Conservation (phyloP, 768 basidiomycete genomes). For the Agaricus sinodeliciosus region DNA sequence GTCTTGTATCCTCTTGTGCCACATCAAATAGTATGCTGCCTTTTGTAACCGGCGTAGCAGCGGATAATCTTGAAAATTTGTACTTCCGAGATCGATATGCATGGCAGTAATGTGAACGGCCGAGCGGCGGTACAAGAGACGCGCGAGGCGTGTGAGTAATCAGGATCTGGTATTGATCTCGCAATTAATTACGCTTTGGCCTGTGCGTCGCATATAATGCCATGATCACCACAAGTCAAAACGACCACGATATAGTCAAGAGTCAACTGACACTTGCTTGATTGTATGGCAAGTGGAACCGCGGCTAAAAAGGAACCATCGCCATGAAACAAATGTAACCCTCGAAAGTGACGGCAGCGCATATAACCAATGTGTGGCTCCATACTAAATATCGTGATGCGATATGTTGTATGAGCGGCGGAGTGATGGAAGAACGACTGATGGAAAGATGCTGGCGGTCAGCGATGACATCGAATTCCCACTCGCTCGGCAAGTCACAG, state of each 20-base stretch:
- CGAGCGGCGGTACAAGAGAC: conserved; percentile 7
- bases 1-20: not conserved
- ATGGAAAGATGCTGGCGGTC: conserved; percentile 14
- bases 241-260: conserved; percentile 6
- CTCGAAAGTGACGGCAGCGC: too few relatives aligned
- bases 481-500: conserved; percentile 8
- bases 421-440: conserved; percentile 13
- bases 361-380: too few relatives aligned
- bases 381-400: conserved; percentile 1
- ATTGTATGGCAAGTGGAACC: not conserved
- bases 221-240: not conserved
- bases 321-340: not conserved
- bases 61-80: conserved; percentile 2
- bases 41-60: not conserved
- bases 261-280: conserved; percentile 1
- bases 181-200: not conserved
- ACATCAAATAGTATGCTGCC: not conserved
- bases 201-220: not conserved
- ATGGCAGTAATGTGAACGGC: conserved; percentile 4
- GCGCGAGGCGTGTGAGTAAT: not conserved
- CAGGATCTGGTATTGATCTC: conserved; percentile 8
- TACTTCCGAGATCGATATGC: conserved; percentile 8
- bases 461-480: conserved; percentile 13
- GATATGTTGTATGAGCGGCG: conserved; percentile 6
- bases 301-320: not conserved